Percentiles rank a stretch among this genome's conserved stretches.
These are phyloP conservation scores for Kwoniella sp. DNA, from an alignment of 768 basidiomycete species.

Conservation along the genomic window DNA sequence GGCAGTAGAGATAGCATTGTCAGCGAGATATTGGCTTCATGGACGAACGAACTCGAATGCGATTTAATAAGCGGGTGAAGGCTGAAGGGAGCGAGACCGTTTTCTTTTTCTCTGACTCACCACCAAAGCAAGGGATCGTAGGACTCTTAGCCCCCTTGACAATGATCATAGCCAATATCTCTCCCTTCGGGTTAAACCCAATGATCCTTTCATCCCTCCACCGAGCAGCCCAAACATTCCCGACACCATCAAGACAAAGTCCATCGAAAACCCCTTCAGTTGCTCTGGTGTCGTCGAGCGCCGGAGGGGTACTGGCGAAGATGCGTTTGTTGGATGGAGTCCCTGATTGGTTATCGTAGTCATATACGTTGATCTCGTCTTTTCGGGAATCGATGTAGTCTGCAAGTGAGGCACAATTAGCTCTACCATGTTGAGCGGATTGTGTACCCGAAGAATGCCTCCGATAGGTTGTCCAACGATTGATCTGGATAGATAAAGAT, in stretches of 20 bases:
- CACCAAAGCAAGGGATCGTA: conserved; percentile 49
- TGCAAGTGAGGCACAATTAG: conserved; percentile 10
- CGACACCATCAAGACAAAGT: conserved; percentile 45
- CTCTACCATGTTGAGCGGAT: neutral
- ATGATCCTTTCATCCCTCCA: conserved; percentile 48
- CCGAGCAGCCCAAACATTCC: conserved; percentile 51
- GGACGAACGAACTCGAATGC: too few relatives aligned
- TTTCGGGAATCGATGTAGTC: conserved; percentile 53
- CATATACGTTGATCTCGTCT: conserved; percentile 32
- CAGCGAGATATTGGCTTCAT: too few relatives aligned
- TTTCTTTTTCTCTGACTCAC: too few relatives aligned
- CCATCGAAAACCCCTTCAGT: conserved; percentile 47
- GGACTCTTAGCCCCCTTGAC: conserved; percentile 26
- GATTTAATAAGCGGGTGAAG: too few relatives aligned
- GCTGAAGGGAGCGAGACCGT: too few relatives aligned
- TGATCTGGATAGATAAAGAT: too few relatives aligned
- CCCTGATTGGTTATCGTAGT: conserved; percentile 41
- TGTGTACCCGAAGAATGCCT: too few relatives aligned
- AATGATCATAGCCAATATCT: conserved; percentile 37
- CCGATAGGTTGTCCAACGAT: too few relatives aligned
- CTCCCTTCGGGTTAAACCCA: conserved; percentile 42
- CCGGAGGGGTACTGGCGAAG: conserved; percentile 32
- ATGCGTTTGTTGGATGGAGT: conserved; percentile 26
- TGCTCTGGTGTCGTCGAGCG: conserved; percentile 15
- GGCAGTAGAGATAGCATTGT: too few relatives aligned